phyloP scores from a whole-genome alignment of 495 filamentous ascomycete species.

The Oidiodendron maius region DNA sequence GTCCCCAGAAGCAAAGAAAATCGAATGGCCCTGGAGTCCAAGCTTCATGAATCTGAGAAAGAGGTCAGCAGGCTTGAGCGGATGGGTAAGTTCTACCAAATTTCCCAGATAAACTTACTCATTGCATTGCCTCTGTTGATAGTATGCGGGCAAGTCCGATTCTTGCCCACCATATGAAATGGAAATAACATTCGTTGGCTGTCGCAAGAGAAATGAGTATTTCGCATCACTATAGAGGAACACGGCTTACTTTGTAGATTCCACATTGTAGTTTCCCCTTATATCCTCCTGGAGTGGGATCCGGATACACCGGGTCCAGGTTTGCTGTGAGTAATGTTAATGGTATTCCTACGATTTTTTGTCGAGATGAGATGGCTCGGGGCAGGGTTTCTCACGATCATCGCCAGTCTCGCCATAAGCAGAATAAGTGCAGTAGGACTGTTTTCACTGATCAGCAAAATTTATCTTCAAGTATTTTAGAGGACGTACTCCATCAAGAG shows the following conservation, averaged over 20 bases:
- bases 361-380: too few relatives aligned
- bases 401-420: conserved; percentile 36
- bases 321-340: not conserved
- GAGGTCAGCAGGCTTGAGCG: not conserved
- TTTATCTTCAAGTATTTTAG: not conserved
- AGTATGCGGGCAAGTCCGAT: conserved; percentile 41
- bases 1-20: conserved; percentile 35
- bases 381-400: conserved; percentile 23
- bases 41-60: conserved; percentile 27
- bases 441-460: conserved; percentile 53
- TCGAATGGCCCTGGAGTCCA: conserved; percentile 32
- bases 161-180: conserved; percentile 52
- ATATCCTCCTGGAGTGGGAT: conserved; percentile 46
- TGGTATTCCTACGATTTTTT: not conserved
- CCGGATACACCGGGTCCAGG: conserved; percentile 49
- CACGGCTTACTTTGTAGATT: conserved; percentile 30
- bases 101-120: conserved; percentile 24
- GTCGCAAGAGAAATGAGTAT: not conserved
- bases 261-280: conserved; percentile 56
- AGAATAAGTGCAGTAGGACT: conserved; percentile 49
- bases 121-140: conserved; percentile 52
- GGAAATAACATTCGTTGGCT: conserved; percentile 50
- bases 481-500: conserved; percentile 53
- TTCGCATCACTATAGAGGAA: not conserved
- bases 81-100: not conserved